Percentiles rank a stretch among this genome's conserved stretches.
phyloP scores from a whole-genome alignment of 2,329 filamentous ascomycete species.

The Microcyclospora pomicola region DNA sequence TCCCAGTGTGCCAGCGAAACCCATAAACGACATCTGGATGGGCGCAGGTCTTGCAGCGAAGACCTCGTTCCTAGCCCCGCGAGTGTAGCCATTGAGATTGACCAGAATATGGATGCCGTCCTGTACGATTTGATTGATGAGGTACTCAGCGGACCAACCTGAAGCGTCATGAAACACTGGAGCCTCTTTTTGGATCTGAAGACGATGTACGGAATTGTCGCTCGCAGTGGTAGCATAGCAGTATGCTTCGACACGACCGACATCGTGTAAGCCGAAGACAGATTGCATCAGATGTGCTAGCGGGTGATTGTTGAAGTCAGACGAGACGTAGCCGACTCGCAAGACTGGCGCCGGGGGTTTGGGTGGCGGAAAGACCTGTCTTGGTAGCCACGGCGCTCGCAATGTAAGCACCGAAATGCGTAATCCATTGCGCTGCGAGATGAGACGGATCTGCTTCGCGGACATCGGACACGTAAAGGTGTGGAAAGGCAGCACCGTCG shows the following conservation, averaged over 20 bases:
- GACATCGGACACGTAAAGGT: conserved; percentile 92
- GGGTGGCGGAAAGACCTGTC: conserved; percentile 71
- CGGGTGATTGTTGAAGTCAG: conserved; percentile 97
- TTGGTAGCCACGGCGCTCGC: conserved; percentile 71
- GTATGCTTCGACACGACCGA: conserved; percentile 60
- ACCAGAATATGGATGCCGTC: conserved; percentile 90
- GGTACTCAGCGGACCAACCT: conserved; percentile 66
- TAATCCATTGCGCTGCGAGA: conserved; percentile 86
- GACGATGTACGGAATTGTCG: conserved; percentile 75
- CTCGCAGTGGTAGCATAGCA: conserved; percentile 93
- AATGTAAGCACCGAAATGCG: conserved; percentile 87
- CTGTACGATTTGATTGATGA: conserved; percentile 72
- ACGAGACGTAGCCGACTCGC: conserved; percentile 93
- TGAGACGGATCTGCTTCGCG: conserved; percentile 79
- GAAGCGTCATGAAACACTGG: conserved; percentile 85
- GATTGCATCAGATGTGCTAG: conserved; percentile 97
- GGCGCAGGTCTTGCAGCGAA: conserved; percentile 90
- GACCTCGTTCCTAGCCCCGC: conserved; percentile 91
- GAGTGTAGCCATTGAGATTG: conserved; percentile 95
- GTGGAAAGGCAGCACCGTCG: conserved; percentile 91
- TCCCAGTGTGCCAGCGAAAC: conserved; percentile 87
- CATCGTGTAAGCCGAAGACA: conserved; percentile 83
- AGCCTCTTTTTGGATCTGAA: conserved; percentile 85
- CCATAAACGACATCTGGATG: conserved; percentile 99
- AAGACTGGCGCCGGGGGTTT: conserved; percentile 66